These are phyloP conservation scores for Raphanus raphanistrum DNA, from an alignment of 345 rosid species.

Conservation along the genomic window DNA sequence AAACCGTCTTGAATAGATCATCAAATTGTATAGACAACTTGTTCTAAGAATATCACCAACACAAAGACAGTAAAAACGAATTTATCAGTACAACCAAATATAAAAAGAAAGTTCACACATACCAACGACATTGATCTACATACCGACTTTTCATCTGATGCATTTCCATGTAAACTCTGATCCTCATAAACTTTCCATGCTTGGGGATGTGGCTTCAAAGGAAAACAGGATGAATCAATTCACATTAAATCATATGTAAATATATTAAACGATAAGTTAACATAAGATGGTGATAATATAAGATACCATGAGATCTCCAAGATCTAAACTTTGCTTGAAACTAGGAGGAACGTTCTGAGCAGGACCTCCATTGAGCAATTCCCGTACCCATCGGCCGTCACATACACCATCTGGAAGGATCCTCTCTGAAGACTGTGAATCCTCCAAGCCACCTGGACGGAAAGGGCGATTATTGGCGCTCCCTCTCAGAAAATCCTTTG, in stretches of 20 bases:
- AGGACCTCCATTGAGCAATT: slow-evolving; percentile 73
- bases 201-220: slow-evolving; percentile 60
- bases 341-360: slow-evolving; percentile 70
- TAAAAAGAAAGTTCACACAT: slow-evolving; percentile 13
- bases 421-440: slow-evolving; percentile 61
- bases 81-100: slow-evolving; percentile 1
- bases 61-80: neutral
- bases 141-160: slow-evolving; percentile 64
- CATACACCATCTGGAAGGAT: slow-evolving; percentile 68
- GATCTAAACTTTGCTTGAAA: slow-evolving; percentile 76
- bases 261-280: neutral
- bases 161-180: slow-evolving; percentile 39
- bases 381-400: slow-evolving; percentile 80
- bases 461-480: slow-evolving; percentile 90
- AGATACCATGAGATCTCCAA: slow-evolving; percentile 79
- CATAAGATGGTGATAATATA: slow-evolving; percentile 18
- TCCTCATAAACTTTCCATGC: slow-evolving; percentile 76
- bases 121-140: slow-evolving; percentile 37
- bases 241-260: slow-evolving; percentile 16
- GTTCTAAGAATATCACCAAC: slow-evolving; percentile 50
- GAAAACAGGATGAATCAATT: slow-evolving; percentile 18
- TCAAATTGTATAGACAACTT: slow-evolving; percentile 86
- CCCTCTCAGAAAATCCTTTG: slow-evolving; percentile 85
- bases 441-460: slow-evolving; percentile 91
- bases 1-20: slow-evolving; percentile 81